phyloP scores from a whole-genome alignment of 2,329 filamentous ascomycete species.

The Phaeosphaeriaceae sp. region DNA sequence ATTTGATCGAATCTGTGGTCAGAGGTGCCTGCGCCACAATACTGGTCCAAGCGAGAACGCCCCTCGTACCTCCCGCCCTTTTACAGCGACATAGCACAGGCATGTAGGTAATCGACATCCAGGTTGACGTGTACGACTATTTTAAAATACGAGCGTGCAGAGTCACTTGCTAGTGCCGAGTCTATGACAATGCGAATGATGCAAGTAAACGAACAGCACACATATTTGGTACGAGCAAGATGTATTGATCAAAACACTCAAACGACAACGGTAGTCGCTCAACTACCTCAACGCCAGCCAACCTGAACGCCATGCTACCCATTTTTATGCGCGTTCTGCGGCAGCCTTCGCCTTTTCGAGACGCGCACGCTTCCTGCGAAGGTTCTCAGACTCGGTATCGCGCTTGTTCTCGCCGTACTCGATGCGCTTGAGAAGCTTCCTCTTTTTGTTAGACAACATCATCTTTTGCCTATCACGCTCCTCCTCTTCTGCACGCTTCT shows the following conservation, averaged over 20 bases:
- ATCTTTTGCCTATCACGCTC: conserved; percentile 93
- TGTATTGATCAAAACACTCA: conserved; percentile 3
- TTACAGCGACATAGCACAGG: not conserved
- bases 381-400: conserved; percentile 85
- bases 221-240: not conserved
- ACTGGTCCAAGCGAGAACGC: not conserved
- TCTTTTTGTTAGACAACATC: conserved; percentile 98
- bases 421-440: conserved; percentile 98
- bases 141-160: not conserved
- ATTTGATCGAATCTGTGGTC: not conserved
- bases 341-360: conserved; percentile 67
- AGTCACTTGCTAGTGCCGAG: not conserved
- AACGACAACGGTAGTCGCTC: conserved; percentile 9
- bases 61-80: conserved; percentile 1
- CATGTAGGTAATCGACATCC: not conserved
- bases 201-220: not conserved
- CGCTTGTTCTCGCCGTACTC: conserved; percentile 92
- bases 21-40: conserved; percentile 5
- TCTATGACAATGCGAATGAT: not conserved
- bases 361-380: conserved; percentile 89
- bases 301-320: conserved; percentile 19
- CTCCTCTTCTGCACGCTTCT: conserved; percentile 73
- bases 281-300: conserved; percentile 16
- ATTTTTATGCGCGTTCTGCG: conserved; percentile 36
- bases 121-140: no score